These are phyloP conservation scores for Rhododendron ovatum DNA, from an alignment of 148 eudicot species.

Conservation along the genomic window DNA sequence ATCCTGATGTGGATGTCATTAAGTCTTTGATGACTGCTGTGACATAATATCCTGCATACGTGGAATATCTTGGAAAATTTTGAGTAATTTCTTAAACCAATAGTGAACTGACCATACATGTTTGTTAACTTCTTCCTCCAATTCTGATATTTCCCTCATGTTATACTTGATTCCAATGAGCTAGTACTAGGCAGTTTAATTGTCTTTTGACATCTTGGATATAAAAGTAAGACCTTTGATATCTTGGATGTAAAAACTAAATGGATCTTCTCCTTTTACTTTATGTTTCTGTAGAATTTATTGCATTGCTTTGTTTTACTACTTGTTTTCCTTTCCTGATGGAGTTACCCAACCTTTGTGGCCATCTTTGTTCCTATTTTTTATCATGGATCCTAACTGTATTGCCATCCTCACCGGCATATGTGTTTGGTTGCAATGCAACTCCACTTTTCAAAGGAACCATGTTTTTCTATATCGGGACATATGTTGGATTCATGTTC, in stretches of 20 bases:
- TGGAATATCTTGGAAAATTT: not conserved
- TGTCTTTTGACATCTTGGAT: not conserved
- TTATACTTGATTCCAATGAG: not conserved
- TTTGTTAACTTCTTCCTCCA: not conserved
- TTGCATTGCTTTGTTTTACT: not conserved
- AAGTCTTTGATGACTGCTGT: not conserved
- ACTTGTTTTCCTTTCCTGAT: not conserved
- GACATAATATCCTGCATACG: not conserved
- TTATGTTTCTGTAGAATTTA: not conserved
- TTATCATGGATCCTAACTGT: not conserved
- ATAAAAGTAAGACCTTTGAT: not conserved
- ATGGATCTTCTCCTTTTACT: not conserved
- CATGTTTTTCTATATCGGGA: not conserved
- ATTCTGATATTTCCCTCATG: not conserved
- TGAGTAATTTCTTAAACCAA: not conserved
- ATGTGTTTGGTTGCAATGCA: not conserved
- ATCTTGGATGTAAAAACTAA: not conserved
- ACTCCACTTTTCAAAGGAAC: not conserved
- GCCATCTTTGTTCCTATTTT: not conserved
- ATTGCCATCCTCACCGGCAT: not conserved
- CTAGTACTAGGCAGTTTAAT: not conserved
- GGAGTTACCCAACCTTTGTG: not conserved
- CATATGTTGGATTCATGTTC: not conserved
- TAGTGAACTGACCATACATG: not conserved
- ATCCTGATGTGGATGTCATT: not conserved